phyloP scores from a whole-genome alignment of 2,329 filamentous ascomycete species.

The Bipolaris oryzae region DNA sequence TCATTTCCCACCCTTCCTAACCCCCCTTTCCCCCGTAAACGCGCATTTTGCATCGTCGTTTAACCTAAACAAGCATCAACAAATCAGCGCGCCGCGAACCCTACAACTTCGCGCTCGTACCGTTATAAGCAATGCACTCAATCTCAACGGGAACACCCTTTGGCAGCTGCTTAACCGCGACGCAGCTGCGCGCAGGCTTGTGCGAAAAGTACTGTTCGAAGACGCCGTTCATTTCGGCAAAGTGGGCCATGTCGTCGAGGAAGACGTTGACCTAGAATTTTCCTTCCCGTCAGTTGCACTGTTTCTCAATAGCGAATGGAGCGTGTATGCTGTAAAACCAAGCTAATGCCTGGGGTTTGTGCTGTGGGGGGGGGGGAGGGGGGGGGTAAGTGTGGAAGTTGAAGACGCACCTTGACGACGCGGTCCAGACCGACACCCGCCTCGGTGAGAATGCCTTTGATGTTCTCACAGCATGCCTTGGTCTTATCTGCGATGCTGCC shows the following conservation, averaged over 20 bases:
- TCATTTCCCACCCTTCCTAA: too few species aligned
- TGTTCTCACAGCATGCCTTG: slow-evolving; percentile 75
- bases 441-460: slow-evolving; percentile 80
- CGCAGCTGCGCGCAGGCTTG: slow-evolving; percentile 87
- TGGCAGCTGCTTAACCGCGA: slow-evolving; percentile 86
- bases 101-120: slow-evolving; percentile 37
- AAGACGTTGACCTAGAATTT: slow-evolving; percentile 66
- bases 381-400: too few species aligned
- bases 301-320: too few species aligned
- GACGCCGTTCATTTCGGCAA: slow-evolving; percentile 83
- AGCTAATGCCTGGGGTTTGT: neutral
- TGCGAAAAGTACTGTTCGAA: slow-evolving; percentile 82
- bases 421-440: slow-evolving; percentile 78
- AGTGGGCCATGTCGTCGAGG: slow-evolving; percentile 88
- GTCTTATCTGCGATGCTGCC: slow-evolving; percentile 73
- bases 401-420: slow-evolving; percentile 75
- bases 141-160: slow-evolving; percentile 89
- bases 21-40: neutral
- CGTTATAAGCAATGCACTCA: slow-evolving; percentile 75
- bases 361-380: too few species aligned
- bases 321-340: neutral
- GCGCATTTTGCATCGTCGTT: neutral
- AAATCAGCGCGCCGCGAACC: neutral
- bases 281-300: neutral
- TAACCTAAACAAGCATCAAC: slow-evolving; percentile 26